phyloP scores from a whole-genome alignment of 768 basidiomycete genomes.

The Termitomyces sp. region DNA sequence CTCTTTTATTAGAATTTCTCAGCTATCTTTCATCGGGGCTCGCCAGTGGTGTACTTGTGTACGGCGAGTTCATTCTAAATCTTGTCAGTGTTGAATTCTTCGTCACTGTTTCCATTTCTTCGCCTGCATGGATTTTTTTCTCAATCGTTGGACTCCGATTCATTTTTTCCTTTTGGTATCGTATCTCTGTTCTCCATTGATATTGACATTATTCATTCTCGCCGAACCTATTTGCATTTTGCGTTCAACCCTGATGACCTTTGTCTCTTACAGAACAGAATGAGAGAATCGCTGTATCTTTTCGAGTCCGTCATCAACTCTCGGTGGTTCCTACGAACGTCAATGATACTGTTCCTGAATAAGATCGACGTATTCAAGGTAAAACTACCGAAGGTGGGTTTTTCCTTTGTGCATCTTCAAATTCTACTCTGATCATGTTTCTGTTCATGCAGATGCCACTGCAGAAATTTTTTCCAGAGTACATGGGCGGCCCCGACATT shows the following conservation, averaged over 20 bases:
- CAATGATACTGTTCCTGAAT: constrained; percentile 89
- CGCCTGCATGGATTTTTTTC: too few relatives aligned
- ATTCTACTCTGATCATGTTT: not conserved
- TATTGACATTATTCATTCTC: not conserved
- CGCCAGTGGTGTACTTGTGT: not conserved
- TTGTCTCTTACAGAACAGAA: constrained; percentile 63
- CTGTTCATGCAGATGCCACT: constrained; percentile 50
- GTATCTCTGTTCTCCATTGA: not conserved
- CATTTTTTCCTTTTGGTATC: not conserved
- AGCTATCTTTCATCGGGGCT: too few relatives aligned
- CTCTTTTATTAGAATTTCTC: too few relatives aligned
- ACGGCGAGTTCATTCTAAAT: not conserved
- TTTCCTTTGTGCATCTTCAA: not conserved
- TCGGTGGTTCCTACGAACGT: constrained; percentile 88
- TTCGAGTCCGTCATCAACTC: constrained; percentile 46
- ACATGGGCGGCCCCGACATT: constrained; percentile 83
- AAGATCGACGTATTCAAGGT: constrained; percentile 93
- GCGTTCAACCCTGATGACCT: constrained; percentile 19
- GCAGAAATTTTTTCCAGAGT: constrained; percentile 82
- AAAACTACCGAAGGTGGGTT: constrained; percentile 43
- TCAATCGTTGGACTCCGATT: too few relatives aligned
- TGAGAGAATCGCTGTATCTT: constrained; percentile 87
- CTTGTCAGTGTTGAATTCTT: not conserved
- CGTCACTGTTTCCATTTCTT: not conserved
- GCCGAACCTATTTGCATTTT: too few relatives aligned